phyloP scores from a whole-genome alignment of 441 rosid species.

The Syzygium malaccense region DNA sequence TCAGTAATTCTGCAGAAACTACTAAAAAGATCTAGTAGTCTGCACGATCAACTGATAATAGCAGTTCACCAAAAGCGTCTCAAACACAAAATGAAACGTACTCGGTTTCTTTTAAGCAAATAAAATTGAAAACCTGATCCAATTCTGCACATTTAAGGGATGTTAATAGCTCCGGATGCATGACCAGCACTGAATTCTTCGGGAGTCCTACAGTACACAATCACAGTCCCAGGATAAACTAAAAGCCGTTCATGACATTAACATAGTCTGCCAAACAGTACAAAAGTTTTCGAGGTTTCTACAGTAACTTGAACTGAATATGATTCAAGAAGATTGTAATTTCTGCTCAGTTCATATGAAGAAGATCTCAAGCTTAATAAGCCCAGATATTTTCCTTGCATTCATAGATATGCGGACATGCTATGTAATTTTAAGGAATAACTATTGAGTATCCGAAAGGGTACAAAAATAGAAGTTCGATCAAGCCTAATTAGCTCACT shows the following conservation, averaged over 20 bases:
- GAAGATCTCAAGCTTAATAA: too few relatives aligned
- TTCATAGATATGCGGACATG: neutral
- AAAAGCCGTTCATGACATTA: neutral
- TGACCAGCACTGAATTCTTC: conserved; percentile 83
- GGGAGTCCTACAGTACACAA: conserved; percentile 38
- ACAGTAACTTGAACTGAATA: too few relatives aligned
- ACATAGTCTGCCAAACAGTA: neutral
- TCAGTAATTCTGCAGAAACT: neutral
- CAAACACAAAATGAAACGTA: neutral
- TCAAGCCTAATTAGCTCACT: too few relatives aligned
- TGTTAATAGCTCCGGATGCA: conserved; percentile 64
- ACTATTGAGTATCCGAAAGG: too few relatives aligned
- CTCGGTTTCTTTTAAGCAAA: neutral
- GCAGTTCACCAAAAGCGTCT: neutral
- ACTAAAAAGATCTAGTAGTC: neutral
- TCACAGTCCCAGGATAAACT: neutral
- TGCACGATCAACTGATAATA: neutral
- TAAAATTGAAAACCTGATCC: conserved; percentile 55
- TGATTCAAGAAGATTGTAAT: neutral
- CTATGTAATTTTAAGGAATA: neutral
- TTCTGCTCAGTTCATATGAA: neutral
- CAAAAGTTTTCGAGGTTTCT: neutral
- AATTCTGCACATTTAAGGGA: conserved; percentile 77
- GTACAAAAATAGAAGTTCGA: too few relatives aligned
- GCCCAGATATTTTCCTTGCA: neutral